These are phyloP conservation scores for Monascus purpureus DNA, from an alignment of 495 filamentous ascomycete species.

Conservation along the genomic window DNA sequence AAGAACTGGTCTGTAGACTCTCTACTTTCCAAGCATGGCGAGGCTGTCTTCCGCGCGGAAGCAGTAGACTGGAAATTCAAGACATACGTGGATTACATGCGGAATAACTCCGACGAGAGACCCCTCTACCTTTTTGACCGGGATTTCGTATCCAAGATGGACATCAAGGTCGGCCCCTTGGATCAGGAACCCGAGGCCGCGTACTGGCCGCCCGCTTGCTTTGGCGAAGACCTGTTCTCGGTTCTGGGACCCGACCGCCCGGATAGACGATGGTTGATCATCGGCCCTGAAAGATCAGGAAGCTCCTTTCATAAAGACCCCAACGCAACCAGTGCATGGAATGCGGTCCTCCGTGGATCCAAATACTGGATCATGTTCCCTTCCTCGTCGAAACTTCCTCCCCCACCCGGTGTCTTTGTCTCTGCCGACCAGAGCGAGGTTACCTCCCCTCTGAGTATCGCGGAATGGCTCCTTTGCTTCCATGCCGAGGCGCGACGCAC, in stretches of 20 bases:
- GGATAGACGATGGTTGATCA: conserved; percentile 84
- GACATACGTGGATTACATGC: conserved; percentile 76
- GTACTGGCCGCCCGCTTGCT: conserved; percentile 80
- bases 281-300: conserved; percentile 79
- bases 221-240: conserved; percentile 78
- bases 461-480: conserved; percentile 88
- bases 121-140: conserved; percentile 90
- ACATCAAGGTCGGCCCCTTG: conserved; percentile 42
- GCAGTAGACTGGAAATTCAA: conserved; percentile 81
- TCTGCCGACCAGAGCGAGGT: conserved; percentile 89
- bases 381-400: conserved; percentile 40
- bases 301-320: conserved; percentile 92
- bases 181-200: conserved; percentile 31
- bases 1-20: conserved; percentile 55
- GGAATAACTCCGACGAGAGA: conserved; percentile 68
- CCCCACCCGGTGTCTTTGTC: conserved; percentile 81
- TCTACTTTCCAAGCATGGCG: conserved; percentile 47
- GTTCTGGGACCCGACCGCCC: conserved; percentile 69
- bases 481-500: conserved; percentile 73
- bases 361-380: conserved; percentile 99
- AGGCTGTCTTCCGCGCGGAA: conserved; percentile 71
- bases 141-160: conserved; percentile 79
- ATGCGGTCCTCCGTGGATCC: conserved; percentile 76
- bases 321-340: conserved; percentile 79
- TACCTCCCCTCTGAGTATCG: conserved; percentile 85